Conservation (phyloP, 2,329 filamentous ascomycete genomes). For the Phyllosticta citribraziliensis region DNA sequence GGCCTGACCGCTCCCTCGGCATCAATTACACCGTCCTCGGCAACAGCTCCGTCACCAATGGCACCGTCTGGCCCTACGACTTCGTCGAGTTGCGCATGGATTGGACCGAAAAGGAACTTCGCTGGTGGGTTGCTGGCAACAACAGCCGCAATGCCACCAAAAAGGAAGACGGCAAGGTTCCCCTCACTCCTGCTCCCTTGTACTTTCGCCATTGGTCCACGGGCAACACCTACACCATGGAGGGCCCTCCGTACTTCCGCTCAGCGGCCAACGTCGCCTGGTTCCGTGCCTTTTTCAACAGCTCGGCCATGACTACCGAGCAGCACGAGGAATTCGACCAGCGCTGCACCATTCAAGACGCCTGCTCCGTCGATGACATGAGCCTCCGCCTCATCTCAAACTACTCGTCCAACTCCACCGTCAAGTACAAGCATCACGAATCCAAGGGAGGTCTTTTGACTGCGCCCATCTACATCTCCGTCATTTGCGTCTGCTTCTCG, state of each 20-base stretch:
- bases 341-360: constrained; percentile 21
- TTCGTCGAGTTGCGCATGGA: constrained; percentile 39
- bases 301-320: constrained; percentile 30
- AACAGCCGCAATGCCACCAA: constrained; percentile 25
- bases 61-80: constrained; percentile 31
- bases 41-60: constrained; percentile 19
- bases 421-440: constrained; percentile 23
- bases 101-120: constrained; percentile 35
- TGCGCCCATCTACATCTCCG: constrained; percentile 24
- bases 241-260: constrained; percentile 33
- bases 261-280: constrained; percentile 36
- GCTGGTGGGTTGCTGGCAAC: constrained; percentile 34
- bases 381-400: constrained; percentile 24
- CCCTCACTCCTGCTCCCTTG: constrained; percentile 33
- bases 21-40: constrained; percentile 34
- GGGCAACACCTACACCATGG: constrained; percentile 35
- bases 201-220: constrained; percentile 41
- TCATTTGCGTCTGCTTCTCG: constrained; percentile 21
- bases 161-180: constrained; percentile 25
- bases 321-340: constrained; percentile 19
- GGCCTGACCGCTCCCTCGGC: constrained; percentile 27
- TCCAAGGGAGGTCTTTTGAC: constrained; percentile 18
- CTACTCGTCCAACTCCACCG: constrained; percentile 16
- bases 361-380: constrained; percentile 28
- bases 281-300: constrained; percentile 43